These are phyloP conservation scores for Fusarium sp. DNA, from an alignment of 2,329 filamentous ascomycete genomes.

Conservation along the genomic window DNA sequence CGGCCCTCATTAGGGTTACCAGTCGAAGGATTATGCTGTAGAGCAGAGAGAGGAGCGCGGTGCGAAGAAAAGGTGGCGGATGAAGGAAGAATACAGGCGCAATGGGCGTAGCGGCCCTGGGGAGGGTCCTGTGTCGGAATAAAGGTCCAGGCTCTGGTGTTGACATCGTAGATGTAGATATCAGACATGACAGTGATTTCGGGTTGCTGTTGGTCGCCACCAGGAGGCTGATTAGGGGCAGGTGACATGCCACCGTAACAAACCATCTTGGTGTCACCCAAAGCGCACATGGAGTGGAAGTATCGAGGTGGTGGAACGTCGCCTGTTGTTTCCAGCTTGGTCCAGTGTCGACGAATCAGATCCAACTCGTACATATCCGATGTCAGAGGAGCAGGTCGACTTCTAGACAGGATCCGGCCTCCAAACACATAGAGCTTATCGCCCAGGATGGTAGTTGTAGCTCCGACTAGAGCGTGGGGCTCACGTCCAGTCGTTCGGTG, in stretches of 20 bases:
- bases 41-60: constrained; percentile 83
- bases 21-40: constrained; percentile 88
- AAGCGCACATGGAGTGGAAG: constrained; percentile 93
- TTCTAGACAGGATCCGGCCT: constrained; percentile 85
- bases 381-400: constrained; percentile 81
- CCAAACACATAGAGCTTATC: constrained; percentile 98
- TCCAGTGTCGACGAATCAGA: constrained; percentile 91
- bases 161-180: constrained; percentile 93
- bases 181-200: constrained; percentile 98
- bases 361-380: constrained; percentile 94
- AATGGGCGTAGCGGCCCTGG: constrained; percentile 96
- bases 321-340: constrained; percentile 83
- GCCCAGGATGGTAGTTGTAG: constrained; percentile 92
- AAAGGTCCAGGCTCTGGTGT: constrained; percentile 84
- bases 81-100: constrained; percentile 90
- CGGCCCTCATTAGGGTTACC: constrained; percentile 87
- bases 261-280: constrained; percentile 95
- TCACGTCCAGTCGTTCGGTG: constrained; percentile 89
- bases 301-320: constrained; percentile 92
- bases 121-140: constrained; percentile 84
- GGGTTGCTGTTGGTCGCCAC: constrained; percentile 69
- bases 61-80: constrained; percentile 87
- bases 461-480: constrained; percentile 90
- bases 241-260: constrained; percentile 99
- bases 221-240: constrained; percentile 61